Percentiles rank a stretch among this genome's conserved stretches.
These are phyloP conservation scores for Besnoitia besnoiti DNA, from an alignment of 169 alveolate genomes.

Conservation along the genomic window DNA sequence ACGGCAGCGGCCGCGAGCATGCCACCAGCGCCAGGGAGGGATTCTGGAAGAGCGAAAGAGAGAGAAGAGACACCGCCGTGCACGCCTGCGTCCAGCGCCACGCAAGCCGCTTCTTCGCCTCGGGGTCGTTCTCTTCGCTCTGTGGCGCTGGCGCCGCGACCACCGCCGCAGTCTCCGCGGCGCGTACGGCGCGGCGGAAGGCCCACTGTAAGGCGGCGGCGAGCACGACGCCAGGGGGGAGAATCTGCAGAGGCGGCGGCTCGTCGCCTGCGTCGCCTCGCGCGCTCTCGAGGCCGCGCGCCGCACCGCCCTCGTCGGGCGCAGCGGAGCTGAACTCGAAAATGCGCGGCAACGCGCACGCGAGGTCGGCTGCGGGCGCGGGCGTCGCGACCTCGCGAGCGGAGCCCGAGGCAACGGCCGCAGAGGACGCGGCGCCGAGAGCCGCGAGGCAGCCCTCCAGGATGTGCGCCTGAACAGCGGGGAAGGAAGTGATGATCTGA, in stretches of 20 bases:
- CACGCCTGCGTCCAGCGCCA: background rate
- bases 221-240: conserved; percentile 13
- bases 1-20: background rate
- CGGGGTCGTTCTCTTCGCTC: background rate
- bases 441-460: conserved; percentile 8
- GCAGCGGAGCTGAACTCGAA: background rate
- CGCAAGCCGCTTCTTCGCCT: background rate
- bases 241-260: conserved; percentile 46
- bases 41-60: background rate
- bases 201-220: conserved; percentile 31
- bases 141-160: background rate
- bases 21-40: background rate
- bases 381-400: background rate
- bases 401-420: background rate
- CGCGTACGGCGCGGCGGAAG: background rate
- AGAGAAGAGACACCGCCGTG: background rate
- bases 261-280: background rate
- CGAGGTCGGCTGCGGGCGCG: no score
- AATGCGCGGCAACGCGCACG: background rate
- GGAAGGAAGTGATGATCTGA: conserved; percentile 7
- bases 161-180: background rate
- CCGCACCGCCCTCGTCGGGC: no score
- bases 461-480: background rate
- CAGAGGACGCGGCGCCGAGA: background rate
- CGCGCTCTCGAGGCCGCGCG: no score